Evolutionary conservation across 73 alveolate species (phyloP).

Genomic region (Tetrahymena malaccensis): DNA sequence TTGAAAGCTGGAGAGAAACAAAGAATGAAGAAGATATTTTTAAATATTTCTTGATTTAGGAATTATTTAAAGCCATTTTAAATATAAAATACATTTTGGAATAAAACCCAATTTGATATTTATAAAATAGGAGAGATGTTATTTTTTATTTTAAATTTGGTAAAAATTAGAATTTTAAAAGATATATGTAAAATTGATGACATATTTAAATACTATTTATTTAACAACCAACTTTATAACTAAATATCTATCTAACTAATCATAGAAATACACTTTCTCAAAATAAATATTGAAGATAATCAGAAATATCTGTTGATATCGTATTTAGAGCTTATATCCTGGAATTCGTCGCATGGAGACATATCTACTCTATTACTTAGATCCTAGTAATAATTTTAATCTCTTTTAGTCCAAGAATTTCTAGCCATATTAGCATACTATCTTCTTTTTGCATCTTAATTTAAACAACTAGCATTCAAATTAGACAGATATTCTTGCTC

Average conservation of each 20-base stretch:
- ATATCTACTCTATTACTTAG: background rate
- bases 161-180: too few relatives aligned
- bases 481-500: background rate
- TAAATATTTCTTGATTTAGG: too few relatives aligned
- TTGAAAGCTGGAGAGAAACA: too few relatives aligned
- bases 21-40: too few relatives aligned
- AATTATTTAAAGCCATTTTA: too few relatives aligned
- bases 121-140: background rate
- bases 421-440: background rate
- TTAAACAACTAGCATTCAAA: background rate
- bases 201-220: background rate
- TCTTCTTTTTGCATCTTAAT: background rate
- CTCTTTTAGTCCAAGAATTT: background rate
- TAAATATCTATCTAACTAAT: too few relatives aligned
- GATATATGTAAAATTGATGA: background rate
- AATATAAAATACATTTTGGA: too few relatives aligned
- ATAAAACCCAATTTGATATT: too few relatives aligned
- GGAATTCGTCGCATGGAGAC: background rate
- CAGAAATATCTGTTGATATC: background rate
- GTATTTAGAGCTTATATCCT: background rate
- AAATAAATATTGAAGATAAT: background rate
- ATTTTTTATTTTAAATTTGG: background rate
- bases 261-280: background rate
- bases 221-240: background rate
- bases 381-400: background rate